Evolutionary conservation across 78 protist species (phyloP).

Genomic region (Dictyostelium discoideum): dicty_2.7 NC_007090.3:2853001-2853500

Average conservation of each 20-base stretch:
- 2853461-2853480: constrained; percentile 42
- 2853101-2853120: constrained; percentile 63
- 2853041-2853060: constrained; percentile 79
- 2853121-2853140: constrained; percentile 18
- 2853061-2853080: constrained; percentile 77
- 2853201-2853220: not conserved
- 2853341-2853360: constrained; percentile 39
- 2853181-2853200: too few species aligned
- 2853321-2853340: constrained; percentile 75
- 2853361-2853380: constrained; percentile 17
- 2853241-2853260: not conserved
- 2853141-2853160: not conserved
- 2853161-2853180: not conserved
- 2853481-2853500: constrained; percentile 35
- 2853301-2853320: constrained; percentile 65
- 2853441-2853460: constrained; percentile 60
- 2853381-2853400: not conserved
- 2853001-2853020: constrained; percentile 27
- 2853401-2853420: constrained; percentile 54
- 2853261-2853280: constrained; percentile 26
- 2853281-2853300: constrained; percentile 39
- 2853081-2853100: constrained; percentile 82
- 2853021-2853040: constrained; percentile 41
- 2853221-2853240: too few species aligned
- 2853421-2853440: constrained; percentile 50